Conservation (phyloP, 2,329 filamentous ascomycete genomes). For the Alternaria gansuensis region DNA sequence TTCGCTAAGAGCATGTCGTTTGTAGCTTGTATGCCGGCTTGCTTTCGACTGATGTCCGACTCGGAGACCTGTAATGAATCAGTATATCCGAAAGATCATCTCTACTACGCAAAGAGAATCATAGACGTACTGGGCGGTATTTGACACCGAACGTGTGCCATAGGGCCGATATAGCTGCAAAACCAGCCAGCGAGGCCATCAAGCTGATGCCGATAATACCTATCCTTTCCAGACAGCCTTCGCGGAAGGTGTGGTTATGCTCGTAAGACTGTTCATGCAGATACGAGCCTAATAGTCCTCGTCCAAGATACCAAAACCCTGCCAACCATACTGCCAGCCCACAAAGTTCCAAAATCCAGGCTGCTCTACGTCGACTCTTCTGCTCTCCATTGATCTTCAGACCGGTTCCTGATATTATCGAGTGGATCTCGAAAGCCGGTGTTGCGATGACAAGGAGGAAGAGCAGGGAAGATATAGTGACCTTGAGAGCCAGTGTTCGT, state of each 20-base stretch:
- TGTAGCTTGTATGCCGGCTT: conserved; percentile 79
- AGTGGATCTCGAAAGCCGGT: conserved; percentile 80
- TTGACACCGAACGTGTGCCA: conserved; percentile 83
- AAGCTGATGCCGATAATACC: conserved; percentile 85
- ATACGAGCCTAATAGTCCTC: conserved; percentile 66
- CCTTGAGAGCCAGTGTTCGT: conserved; percentile 71
- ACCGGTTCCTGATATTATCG: conserved; percentile 65
- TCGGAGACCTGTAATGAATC: conserved; percentile 65
- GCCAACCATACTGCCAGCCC: conserved; percentile 75
- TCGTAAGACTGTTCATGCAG: conserved; percentile 58
- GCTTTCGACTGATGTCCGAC: conserved; percentile 77
- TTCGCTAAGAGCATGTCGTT: conserved; percentile 82
- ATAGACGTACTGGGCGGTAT: conserved; percentile 61
- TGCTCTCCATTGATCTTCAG: conserved; percentile 69
- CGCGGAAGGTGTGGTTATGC: conserved; percentile 59
- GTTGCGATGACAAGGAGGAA: conserved; percentile 77
- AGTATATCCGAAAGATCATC: conserved; percentile 16
- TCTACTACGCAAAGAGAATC: background rate
- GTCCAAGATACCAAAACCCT: conserved; percentile 78
- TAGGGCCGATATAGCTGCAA: conserved; percentile 85
- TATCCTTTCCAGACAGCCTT: conserved; percentile 70
- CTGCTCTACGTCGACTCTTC: conserved; percentile 65
- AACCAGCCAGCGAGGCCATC: conserved; percentile 88
- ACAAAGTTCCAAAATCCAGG: conserved; percentile 70
- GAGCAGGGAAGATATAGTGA: conserved; percentile 75